phyloP scores from a whole-genome alignment of 176 grass and related monocot species.

The Typha latifolia region DNA sequence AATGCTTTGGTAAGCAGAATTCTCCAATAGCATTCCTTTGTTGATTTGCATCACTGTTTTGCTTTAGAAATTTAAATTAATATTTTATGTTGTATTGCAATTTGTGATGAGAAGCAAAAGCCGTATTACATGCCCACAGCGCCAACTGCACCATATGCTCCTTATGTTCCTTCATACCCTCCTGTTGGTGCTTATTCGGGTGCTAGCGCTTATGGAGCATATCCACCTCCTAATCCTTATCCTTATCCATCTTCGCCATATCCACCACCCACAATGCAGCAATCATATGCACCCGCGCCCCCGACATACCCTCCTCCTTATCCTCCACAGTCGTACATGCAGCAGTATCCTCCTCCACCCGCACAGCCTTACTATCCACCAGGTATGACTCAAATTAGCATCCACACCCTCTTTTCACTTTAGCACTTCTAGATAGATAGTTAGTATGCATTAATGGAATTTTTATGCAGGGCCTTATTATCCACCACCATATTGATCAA shows the following conservation, averaged over 20 bases:
- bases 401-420: too few species aligned
- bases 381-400: slow-evolving; percentile 28
- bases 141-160: slow-evolving; percentile 13
- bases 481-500: slow-evolving; percentile 56
- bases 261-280: slow-evolving; percentile 30
- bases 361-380: slow-evolving; percentile 46
- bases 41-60: too few species aligned
- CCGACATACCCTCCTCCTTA: slow-evolving; percentile 17
- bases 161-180: slow-evolving; percentile 19
- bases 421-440: too few species aligned
- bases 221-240: slow-evolving; percentile 13
- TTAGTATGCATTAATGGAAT: not conserved
- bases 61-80: too few species aligned
- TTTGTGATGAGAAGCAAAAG: too few species aligned
- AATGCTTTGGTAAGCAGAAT: slow-evolving; percentile 44
- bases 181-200: slow-evolving; percentile 22
- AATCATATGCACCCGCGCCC: slow-evolving; percentile 21
- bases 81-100: too few species aligned
- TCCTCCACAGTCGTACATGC: slow-evolving; percentile 27
- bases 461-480: slow-evolving; percentile 57
- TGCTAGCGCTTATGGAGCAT: not conserved
- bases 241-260: slow-evolving; percentile 26
- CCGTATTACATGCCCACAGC: too few species aligned
- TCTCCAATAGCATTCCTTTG: too few species aligned
- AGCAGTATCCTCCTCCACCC: slow-evolving; percentile 39